A percentile compares a stretch with the other conserved stretches of the same genome.
phyloP scores from a whole-genome alignment of 2,329 filamentous ascomycete species.

The Fusarium paranaense region DNA sequence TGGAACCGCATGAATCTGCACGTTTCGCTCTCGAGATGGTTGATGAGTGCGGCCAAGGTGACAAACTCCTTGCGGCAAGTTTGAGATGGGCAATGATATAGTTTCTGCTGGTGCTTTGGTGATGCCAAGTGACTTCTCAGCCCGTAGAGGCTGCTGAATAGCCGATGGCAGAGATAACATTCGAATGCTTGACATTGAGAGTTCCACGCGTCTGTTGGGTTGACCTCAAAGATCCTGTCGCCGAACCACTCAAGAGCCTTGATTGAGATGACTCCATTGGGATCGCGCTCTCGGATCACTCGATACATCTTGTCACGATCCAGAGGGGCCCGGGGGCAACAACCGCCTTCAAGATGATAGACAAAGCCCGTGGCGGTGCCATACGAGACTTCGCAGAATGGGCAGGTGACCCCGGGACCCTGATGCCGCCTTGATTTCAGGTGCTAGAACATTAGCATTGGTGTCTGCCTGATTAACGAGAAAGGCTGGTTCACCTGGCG shows the following conservation, averaged over 20 bases:
- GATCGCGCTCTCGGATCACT: constrained; percentile 59
- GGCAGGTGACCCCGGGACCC: constrained; percentile 53
- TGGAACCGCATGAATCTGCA: constrained; percentile 55
- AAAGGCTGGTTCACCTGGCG: background rate
- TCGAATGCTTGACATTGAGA: constrained; percentile 39
- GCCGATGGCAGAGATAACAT: constrained; percentile 58
- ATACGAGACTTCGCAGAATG: constrained; percentile 62
- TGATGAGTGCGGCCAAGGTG: constrained; percentile 54
- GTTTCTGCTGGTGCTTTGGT: constrained; percentile 50
- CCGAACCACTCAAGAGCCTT: constrained; percentile 60
- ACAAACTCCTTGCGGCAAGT: constrained; percentile 53
- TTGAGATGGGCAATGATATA: constrained; percentile 56
- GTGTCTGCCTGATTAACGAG: rapidly evolving
- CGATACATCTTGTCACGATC: constrained; percentile 63
- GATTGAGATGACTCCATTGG: constrained; percentile 61
- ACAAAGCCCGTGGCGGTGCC: constrained; percentile 64
- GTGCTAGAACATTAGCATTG: constrained; percentile 56
- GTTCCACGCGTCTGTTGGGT: constrained; percentile 58
- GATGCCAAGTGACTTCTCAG: constrained; percentile 68
- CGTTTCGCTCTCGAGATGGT: constrained; percentile 59
- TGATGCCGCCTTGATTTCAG: constrained; percentile 63
- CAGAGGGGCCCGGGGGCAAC: constrained; percentile 60
- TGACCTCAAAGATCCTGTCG: constrained; percentile 50
- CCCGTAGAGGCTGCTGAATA: constrained; percentile 48
- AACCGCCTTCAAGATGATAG: constrained; percentile 67